Percentiles rank a stretch among this genome's conserved stretches.
phyloP scores from a whole-genome alignment of 164 flowering plant genomes.

The Aristolochia contorta region DNA sequence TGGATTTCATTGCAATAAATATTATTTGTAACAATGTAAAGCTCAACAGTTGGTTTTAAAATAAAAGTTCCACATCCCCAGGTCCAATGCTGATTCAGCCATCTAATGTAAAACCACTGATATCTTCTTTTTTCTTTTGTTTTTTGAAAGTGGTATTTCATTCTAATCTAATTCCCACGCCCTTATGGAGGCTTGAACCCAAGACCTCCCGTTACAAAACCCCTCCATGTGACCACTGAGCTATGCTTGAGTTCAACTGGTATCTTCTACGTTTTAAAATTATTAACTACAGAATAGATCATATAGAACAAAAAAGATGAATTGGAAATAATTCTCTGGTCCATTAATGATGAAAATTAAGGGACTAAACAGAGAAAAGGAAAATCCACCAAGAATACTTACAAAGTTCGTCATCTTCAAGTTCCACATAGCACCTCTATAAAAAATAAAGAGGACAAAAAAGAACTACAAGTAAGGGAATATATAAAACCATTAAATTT shows the following conservation, averaged over 20 bases:
- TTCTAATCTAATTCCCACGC: no score
- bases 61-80: not conserved
- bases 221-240: no score
- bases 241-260: no score
- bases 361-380: not conserved
- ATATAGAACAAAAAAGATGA: not conserved
- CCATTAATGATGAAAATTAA: not conserved
- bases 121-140: not conserved
- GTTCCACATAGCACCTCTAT: constrained; percentile 3
- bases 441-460: not conserved
- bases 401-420: constrained; percentile 14
- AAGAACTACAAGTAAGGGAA: not conserved
- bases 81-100: not conserved
- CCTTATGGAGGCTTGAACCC: no score
- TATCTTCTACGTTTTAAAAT: not conserved
- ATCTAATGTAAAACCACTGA: not conserved
- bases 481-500: not conserved
- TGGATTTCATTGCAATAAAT: not conserved
- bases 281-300: not conserved
- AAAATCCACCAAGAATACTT: not conserved
- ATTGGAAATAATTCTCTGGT: not conserved
- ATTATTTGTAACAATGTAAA: not conserved
- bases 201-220: no score
- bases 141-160: no score
- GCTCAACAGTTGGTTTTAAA: not conserved